Evolutionary conservation across 805 yeast species (phyloP).

Genomic region (Yueomyces sinensis): DNA sequence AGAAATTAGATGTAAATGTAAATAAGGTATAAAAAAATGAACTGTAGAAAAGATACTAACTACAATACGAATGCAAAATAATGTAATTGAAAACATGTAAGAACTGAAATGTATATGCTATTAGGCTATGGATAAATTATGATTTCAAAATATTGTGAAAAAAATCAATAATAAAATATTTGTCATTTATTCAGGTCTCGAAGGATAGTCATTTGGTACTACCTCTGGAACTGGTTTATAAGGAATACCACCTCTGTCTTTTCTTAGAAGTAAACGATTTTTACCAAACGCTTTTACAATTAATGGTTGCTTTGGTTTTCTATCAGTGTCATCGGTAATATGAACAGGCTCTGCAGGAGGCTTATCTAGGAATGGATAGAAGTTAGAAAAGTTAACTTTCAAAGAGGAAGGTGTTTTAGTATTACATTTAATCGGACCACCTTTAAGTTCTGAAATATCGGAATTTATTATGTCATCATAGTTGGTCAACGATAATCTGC

Average conservation of each 20-base stretch:
- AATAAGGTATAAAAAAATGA: too few relatives aligned
- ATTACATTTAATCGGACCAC: slow-evolving; percentile 19
- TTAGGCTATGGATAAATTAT: too few relatives aligned
- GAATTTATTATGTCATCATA: slow-evolving; percentile 7
- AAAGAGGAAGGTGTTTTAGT: slow-evolving; percentile 13
- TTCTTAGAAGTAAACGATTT: slow-evolving; percentile 17
- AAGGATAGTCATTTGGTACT: slow-evolving; percentile 17
- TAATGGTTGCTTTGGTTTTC: slow-evolving; percentile 9
- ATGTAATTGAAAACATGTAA: too few relatives aligned
- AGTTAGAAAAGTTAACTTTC: slow-evolving; percentile 15
- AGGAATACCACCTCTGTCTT: slow-evolving; percentile 26
- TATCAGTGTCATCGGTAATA: slow-evolving; percentile 4
- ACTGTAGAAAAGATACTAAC: too few relatives aligned
- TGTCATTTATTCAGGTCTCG: slow-evolving; percentile 7
- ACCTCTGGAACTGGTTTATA: slow-evolving; percentile 23
- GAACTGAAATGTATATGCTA: too few relatives aligned
- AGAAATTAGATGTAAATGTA: too few relatives aligned
- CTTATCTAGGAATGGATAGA: slow-evolving; percentile 15
- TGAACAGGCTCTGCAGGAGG: slow-evolving; percentile 19
- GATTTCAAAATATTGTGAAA: too few relatives aligned
- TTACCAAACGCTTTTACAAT: slow-evolving; percentile 24
- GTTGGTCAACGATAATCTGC: slow-evolving; percentile 1
- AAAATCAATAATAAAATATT: too few relatives aligned
- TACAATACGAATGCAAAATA: too few relatives aligned
- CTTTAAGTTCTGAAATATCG: slow-evolving; percentile 18